phyloP scores from a whole-genome alignment of 1,139 yeast genomes.

The Williopsis jadinii region DNA sequence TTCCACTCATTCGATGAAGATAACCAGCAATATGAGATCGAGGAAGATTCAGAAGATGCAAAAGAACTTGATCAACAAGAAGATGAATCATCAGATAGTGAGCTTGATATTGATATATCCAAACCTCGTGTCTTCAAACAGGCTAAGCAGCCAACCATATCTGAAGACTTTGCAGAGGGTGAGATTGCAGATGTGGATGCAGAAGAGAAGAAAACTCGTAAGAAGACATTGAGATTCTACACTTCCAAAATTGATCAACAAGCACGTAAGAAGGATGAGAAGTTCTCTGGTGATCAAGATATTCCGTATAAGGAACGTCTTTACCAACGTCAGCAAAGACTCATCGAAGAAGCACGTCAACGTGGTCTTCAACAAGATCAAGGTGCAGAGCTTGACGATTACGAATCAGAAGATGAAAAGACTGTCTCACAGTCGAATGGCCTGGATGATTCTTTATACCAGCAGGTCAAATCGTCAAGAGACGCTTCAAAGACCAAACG shows the following conservation, averaged over 20 bases:
- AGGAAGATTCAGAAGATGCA: conserved; percentile 9
- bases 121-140: conserved; percentile 35
- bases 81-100: conserved; percentile 28
- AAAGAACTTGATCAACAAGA: conserved; percentile 21
- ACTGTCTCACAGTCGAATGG: conserved; percentile 32
- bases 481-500: conserved; percentile 44
- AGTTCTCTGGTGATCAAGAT: conserved; percentile 78
- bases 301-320: conserved; percentile 89
- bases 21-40: conserved; percentile 3
- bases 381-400: conserved; percentile 53
- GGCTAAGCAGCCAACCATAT: conserved; percentile 14
- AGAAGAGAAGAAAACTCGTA: conserved; percentile 79
- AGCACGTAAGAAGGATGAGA: conserved; percentile 49
- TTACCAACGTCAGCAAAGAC: conserved; percentile 81
- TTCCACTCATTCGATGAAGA: conserved; percentile 22
- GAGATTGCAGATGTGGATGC: conserved; percentile 70
- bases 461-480: conserved; percentile 41
- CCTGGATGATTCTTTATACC: conserved; percentile 33
- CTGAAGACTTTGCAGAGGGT: conserved; percentile 49
- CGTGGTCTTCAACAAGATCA: conserved; percentile 61
- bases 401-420: conserved; percentile 38
- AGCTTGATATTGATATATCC: conserved; percentile 44
- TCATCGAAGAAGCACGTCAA: conserved; percentile 80
- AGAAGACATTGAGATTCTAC: conserved; percentile 85
- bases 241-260: conserved; percentile 94